A percentile compares a stretch with the other conserved stretches of the same genome.
Conservation (phyloP, 2,329 filamentous ascomycete genomes). For the Fusarium proliferatum region DNA sequence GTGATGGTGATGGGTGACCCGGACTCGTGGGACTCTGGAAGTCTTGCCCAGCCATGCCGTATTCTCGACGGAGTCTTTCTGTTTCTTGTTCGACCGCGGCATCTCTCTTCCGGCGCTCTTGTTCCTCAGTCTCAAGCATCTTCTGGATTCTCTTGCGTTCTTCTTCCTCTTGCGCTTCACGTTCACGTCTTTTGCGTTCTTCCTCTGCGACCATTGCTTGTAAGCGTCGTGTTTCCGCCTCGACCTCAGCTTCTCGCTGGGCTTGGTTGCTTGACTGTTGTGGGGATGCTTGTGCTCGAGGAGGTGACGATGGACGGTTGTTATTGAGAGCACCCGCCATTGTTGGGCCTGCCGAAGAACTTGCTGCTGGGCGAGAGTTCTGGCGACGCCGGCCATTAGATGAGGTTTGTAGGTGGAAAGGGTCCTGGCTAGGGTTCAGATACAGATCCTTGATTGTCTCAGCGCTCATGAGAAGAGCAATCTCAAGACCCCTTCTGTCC, state of each 20-base stretch:
- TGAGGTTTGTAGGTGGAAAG: slow-evolving; percentile 76
- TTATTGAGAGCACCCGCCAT: slow-evolving; percentile 56
- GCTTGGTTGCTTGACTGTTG: slow-evolving; percentile 34
- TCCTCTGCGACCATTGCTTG: slow-evolving; percentile 62
- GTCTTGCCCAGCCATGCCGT: slow-evolving; percentile 67
- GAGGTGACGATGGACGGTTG: slow-evolving; percentile 37
- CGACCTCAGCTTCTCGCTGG: slow-evolving; percentile 59
- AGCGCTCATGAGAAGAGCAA: slow-evolving; percentile 75
- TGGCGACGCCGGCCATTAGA: slow-evolving; percentile 47
- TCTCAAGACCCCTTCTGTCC: slow-evolving; percentile 91
- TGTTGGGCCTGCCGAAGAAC: slow-evolving; percentile 37
- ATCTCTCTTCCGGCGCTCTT: slow-evolving; percentile 64
- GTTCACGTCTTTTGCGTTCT: slow-evolving; percentile 66
- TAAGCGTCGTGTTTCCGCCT: slow-evolving; percentile 83
- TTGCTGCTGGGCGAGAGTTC: slow-evolving; percentile 53
- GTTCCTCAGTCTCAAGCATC: slow-evolving; percentile 75
- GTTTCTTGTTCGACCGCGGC: slow-evolving; percentile 82
- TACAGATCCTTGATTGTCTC: slow-evolving; percentile 75
- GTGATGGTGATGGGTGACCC: slow-evolving; percentile 43
- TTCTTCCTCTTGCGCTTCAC: slow-evolving; percentile 64
- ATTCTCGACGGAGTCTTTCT: slow-evolving; percentile 77
- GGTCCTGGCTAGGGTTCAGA: slow-evolving; percentile 73
- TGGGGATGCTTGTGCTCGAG: slow-evolving; percentile 21
- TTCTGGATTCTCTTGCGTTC: slow-evolving; percentile 68
- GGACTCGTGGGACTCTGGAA: slow-evolving; percentile 39